Base-by-base conservation (phyloP, 352 stramenopile species). In the Lagenidium sp. region DNA sequence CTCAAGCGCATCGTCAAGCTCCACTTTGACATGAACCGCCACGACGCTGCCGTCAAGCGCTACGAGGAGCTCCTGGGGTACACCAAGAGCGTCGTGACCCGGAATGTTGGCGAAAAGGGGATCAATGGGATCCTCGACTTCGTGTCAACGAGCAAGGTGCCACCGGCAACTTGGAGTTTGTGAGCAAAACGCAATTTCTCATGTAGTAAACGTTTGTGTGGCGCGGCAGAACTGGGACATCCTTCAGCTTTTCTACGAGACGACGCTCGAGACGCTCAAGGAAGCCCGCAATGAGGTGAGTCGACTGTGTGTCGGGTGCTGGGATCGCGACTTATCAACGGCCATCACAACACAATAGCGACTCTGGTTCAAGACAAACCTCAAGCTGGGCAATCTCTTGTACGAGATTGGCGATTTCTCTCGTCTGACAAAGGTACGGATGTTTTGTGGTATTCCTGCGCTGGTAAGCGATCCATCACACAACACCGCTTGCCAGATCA, bases 101-200 rank as follows among this genome's bases (percentile, higher is more conserved):
- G 89, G 21, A 97, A 97, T 59, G 84, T 95, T 16, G 71, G 93
- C 35, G 92, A 98, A 67, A 98, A 98, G 51, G 92, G 90, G 28
- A 95, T 98, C 53, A 97, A 97, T 66, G 84, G 79, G 30, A 97
- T 98, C 62, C 65, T 98, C 38, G 90, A 98, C 59, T 91, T 92
- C 50, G 84, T 98, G 4, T 95, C 85, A 6, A 87, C 79, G 6
- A 86, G 68, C 65, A 87, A 83, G 59, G 70, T 66, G 30, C n/a
- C n/a, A 48, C 8, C 26, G 13, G 41, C 20, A n/a, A 20, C 15
- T n/a, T 39, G 13, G 16, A 46, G n/a, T 21, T 26, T 4, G 11
- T 8, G 21, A 34, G 0, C 8, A 22, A 43, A 18, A 13, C 12
- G 18, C 15, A 20, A 29, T 29, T 21, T 16, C 38, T 18, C 31